Percentiles rank a stretch among this genome's conserved stretches.
phyloP scores from a whole-genome alignment of 805 yeast species.

The Hanseniaspora valbyensis region DNA sequence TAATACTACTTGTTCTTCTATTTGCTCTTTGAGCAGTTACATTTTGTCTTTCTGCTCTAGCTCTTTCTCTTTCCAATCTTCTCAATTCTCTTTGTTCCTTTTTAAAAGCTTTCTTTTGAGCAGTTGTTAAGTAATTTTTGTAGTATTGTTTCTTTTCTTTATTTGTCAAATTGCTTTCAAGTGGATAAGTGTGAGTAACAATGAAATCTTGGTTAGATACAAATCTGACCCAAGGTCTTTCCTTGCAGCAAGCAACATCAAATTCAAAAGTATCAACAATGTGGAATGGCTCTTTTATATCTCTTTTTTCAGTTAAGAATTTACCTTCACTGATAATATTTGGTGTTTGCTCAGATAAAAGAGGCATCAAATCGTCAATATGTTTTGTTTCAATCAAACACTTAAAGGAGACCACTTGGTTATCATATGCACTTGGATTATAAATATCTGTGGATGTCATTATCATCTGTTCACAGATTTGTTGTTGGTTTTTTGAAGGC shows the following conservation, averaged over 20 bases:
- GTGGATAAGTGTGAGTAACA: conserved; percentile 1
- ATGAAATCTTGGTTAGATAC: conserved; percentile 7
- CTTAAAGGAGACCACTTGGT: background rate
- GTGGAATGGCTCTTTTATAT: background rate
- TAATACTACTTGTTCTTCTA: background rate
- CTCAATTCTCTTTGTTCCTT: background rate
- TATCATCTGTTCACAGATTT: background rate
- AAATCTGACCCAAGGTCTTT: conserved; percentile 4
- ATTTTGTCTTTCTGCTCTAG: too few species aligned
- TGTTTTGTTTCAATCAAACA: background rate
- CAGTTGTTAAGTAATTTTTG: background rate
- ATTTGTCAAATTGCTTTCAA: background rate
- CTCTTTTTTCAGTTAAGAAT: background rate
- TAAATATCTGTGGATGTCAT: conserved; percentile 5
- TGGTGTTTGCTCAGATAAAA: background rate
- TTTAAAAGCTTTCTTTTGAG: background rate
- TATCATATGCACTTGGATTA: conserved; percentile 1
- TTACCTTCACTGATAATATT: background rate
- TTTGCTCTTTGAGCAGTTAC: background rate
- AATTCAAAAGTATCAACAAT: conserved; percentile 9
- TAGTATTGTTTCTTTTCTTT: background rate
- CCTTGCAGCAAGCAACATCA: conserved; percentile 8
- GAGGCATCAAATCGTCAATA: background rate
- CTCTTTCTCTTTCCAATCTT: background rate
- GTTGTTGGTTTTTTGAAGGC: background rate